These are phyloP conservation scores for Colletotrichum magnum DNA, from an alignment of 2,329 filamentous ascomycete genomes.

Conservation along the genomic window DNA sequence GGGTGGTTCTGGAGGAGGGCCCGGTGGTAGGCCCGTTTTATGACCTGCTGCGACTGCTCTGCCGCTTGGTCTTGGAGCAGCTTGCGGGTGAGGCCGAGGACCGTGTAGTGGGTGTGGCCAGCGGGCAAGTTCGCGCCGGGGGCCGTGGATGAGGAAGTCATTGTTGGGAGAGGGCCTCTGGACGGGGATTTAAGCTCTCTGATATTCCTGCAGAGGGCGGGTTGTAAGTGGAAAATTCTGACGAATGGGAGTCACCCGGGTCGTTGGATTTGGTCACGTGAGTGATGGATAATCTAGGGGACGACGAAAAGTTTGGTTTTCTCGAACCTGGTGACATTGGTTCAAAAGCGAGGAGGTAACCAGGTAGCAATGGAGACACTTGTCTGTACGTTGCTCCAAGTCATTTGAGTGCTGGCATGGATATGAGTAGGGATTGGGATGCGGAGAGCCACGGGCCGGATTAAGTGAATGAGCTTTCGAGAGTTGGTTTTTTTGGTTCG, in stretches of 20 bases:
- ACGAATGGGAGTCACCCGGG: slow-evolving; percentile 28
- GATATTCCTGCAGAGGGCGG: neutral
- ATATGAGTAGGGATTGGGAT: too few relatives aligned
- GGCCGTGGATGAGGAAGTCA: slow-evolving; percentile 35
- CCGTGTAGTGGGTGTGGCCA: slow-evolving; percentile 69
- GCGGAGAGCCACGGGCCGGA: neutral
- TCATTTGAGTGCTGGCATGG: too few relatives aligned
- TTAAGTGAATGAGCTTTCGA: slow-evolving; percentile 1
- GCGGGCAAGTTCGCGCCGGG: slow-evolving; percentile 34
- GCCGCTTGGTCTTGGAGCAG: slow-evolving; percentile 57
- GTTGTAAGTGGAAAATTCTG: slow-evolving; percentile 33
- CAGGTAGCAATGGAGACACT: neutral
- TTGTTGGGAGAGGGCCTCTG: slow-evolving; percentile 11
- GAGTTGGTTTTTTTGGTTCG: slow-evolving; percentile 25
- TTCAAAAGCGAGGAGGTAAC: neutral
- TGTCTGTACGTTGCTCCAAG: neutral
- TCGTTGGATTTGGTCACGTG: slow-evolving; percentile 32
- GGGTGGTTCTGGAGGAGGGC: slow-evolving; percentile 77
- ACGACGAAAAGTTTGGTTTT: neutral
- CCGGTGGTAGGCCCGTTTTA: slow-evolving; percentile 75
- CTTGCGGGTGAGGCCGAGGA: slow-evolving; percentile 68
- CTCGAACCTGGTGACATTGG: neutral
- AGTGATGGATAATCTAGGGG: slow-evolving; percentile 5
- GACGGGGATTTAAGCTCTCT: neutral
- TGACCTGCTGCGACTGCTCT: slow-evolving; percentile 59